Percentiles rank a stretch among this genome's conserved stretches.
Evolutionary conservation across 805 yeast genomes (phyloP).

Genomic region (Candida sphagnicola): DNA sequence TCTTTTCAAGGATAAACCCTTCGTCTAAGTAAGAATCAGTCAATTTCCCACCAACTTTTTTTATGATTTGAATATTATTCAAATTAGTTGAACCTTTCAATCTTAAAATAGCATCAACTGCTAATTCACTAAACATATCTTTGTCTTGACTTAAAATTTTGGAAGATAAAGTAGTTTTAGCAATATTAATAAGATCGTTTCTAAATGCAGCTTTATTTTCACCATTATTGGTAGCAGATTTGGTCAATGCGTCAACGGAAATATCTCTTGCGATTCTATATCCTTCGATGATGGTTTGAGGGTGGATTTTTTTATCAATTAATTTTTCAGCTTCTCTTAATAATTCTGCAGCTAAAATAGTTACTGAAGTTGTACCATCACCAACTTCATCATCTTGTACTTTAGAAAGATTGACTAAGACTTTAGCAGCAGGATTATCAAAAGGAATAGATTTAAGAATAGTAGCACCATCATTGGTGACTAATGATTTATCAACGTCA

Average conservation of each 20-base stretch:
- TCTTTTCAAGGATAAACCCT: constrained; percentile 89
- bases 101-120: constrained; percentile 91
- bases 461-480: constrained; percentile 98
- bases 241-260: constrained; percentile 78
- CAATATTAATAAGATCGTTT: constrained; percentile 77
- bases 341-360: constrained; percentile 84
- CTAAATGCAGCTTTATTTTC: constrained; percentile 56
- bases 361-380: constrained; percentile 96
- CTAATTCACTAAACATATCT: constrained; percentile 80
- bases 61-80: constrained; percentile 89
- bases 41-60: constrained; percentile 89
- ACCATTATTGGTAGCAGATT: constrained; percentile 72
- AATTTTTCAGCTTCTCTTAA: constrained; percentile 92
- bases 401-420: constrained; percentile 88
- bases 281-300: constrained; percentile 96
- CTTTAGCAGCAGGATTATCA: constrained; percentile 97
- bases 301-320: constrained; percentile 90
- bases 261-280: constrained; percentile 82
- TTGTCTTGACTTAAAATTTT: constrained; percentile 95
- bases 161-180: constrained; percentile 90
- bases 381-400: constrained; percentile 99
- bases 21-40: constrained; percentile 92
- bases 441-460: constrained; percentile 90
- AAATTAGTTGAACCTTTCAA: constrained; percentile 83
- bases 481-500: constrained; percentile 63